Evolutionary conservation across 192 early-diverging fungal species (phyloP).

Genomic region (Backusella circina): DNA sequence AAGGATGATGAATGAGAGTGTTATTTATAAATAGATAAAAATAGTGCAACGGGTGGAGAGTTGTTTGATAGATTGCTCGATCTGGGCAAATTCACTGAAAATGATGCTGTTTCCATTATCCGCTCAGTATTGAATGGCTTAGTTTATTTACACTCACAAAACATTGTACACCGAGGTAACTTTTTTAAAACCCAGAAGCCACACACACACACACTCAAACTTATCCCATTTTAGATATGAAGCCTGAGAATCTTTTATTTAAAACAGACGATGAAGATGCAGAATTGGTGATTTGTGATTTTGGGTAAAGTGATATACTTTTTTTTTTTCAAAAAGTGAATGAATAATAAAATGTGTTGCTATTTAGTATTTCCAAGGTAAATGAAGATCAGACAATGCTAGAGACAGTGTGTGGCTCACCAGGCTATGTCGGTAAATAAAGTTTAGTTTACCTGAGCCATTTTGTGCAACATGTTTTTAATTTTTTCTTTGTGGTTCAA

Average conservation of each 20-base stretch:
- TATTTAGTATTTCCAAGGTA: slow-evolving; percentile 57
- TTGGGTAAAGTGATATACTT: slow-evolving; percentile 50
- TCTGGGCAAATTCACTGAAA: slow-evolving; percentile 76
- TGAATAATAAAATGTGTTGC: not conserved
- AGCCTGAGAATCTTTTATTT: slow-evolving; percentile 90
- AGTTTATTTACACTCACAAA: slow-evolving; percentile 80
- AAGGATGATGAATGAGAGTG: not conserved
- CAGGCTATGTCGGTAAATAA: slow-evolving; percentile 59
- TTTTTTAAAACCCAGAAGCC: not conserved
- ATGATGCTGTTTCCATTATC: slow-evolving; percentile 76
- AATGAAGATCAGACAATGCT: slow-evolving; percentile 61
- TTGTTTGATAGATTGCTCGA: slow-evolving; percentile 81
- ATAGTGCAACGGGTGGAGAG: slow-evolving; percentile 76
- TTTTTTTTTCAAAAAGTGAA: not conserved
- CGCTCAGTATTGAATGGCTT: slow-evolving; percentile 72
- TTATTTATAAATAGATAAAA: not conserved
- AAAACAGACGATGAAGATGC: slow-evolving; percentile 53
- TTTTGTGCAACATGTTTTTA: not conserved
- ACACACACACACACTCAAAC: not conserved
- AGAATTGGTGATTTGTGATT: slow-evolving; percentile 82
- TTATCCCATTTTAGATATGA: slow-evolving; percentile 48
- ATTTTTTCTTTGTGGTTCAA: not conserved
- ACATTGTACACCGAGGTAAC: slow-evolving; percentile 81
- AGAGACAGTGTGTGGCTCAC: slow-evolving; percentile 82
- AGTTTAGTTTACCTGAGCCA: not conserved